phyloP scores from a whole-genome alignment of 768 basidiomycete species.

The Lentinula edodes region DNA sequence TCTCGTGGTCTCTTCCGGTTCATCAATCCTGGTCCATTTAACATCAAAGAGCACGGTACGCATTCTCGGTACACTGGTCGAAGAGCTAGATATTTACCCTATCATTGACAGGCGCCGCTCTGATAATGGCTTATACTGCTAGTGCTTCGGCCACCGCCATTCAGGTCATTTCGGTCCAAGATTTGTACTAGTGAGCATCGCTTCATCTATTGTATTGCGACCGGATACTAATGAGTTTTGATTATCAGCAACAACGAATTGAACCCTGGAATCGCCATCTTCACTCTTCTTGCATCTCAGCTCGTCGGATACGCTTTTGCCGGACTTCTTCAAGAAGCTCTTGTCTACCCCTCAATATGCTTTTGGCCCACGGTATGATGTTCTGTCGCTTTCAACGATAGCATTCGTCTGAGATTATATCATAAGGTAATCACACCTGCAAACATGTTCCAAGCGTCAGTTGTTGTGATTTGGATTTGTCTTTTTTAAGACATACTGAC shows the following conservation, averaged over 20 bases:
- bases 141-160: slow-evolving; percentile 24
- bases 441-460: slow-evolving; percentile 12
- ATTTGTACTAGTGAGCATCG: slow-evolving; percentile 19
- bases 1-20: slow-evolving; percentile 19
- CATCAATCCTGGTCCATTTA: slow-evolving; percentile 32
- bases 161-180: slow-evolving; percentile 26
- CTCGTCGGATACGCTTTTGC: slow-evolving; percentile 24
- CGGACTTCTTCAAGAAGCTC: slow-evolving; percentile 19
- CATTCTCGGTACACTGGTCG: slow-evolving; percentile 9
- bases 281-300: slow-evolving; percentile 22
- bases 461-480: neutral
- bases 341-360: slow-evolving; percentile 18
- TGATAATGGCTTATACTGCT: slow-evolving; percentile 24
- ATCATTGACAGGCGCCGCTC: slow-evolving; percentile 3
- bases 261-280: slow-evolving; percentile 22
- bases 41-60: slow-evolving; percentile 15
- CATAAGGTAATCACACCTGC: slow-evolving; percentile 13
- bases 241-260: slow-evolving; percentile 16
- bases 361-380: slow-evolving; percentile 12
- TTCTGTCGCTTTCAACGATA: neutral
- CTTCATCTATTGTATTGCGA: too few relatives aligned
- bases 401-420: neutral
- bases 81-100: neutral
- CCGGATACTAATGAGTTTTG: too few relatives aligned
- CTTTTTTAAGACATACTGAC: neutral